Percentiles rank a stretch among this genome's conserved stretches.
Conservation (phyloP, 2,329 filamentous ascomycete genomes). For the Penicillium glabrum region DNA sequence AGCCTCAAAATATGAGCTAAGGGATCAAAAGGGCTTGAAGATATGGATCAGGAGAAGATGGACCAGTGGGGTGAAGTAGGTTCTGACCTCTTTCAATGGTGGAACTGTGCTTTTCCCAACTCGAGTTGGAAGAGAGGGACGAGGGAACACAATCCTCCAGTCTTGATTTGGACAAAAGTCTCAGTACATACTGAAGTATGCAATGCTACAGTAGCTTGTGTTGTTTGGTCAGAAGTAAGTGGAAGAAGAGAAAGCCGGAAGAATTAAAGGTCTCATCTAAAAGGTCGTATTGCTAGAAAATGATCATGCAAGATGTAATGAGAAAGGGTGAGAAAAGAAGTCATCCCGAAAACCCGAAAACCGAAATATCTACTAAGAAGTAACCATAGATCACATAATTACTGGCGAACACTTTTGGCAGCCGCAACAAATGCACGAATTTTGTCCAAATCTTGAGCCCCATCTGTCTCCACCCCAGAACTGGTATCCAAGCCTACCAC, state of each 20-base stretch:
- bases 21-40: not conserved
- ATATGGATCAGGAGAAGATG: not conserved
- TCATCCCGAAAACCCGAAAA: not conserved
- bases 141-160: not conserved
- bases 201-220: not conserved
- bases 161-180: no score
- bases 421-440: slow-evolving; percentile 78
- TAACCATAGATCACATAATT: slow-evolving; percentile 1
- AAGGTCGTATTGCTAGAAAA: not conserved
- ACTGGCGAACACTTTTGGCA: slow-evolving; percentile 57
- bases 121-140: not conserved
- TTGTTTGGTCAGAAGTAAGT: not conserved
- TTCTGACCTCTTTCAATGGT: not conserved
- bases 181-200: no score
- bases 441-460: slow-evolving; percentile 75
- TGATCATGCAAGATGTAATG: not conserved
- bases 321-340: slow-evolving; percentile 8
- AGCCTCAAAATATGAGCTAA: not conserved
- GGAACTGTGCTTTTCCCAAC: not conserved
- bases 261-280: not conserved
- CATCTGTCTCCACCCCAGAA: slow-evolving; percentile 85
- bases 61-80: not conserved
- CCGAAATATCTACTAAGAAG: not conserved
- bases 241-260: not conserved
- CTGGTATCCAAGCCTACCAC: slow-evolving; percentile 89